phyloP scores from a whole-genome alignment of 495 filamentous ascomycete species.

The Neurospora cerealis region DNA sequence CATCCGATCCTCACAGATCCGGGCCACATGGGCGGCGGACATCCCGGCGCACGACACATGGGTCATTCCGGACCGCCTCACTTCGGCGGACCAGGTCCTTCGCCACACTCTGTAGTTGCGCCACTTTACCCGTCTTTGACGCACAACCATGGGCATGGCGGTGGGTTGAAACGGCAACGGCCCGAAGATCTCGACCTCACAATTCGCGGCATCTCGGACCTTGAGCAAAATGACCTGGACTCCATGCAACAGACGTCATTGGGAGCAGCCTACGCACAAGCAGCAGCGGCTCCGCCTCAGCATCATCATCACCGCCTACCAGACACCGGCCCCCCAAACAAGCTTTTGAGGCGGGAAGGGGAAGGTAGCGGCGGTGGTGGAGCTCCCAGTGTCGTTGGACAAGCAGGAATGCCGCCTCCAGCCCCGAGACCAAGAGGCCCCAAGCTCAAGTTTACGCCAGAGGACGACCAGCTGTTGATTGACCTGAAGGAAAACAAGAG shows the following conservation, averaged over 20 bases:
- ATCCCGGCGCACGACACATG: conserved; percentile 36
- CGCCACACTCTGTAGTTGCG: conserved; percentile 32
- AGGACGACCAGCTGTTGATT: conserved; percentile 75
- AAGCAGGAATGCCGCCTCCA: conserved; percentile 72
- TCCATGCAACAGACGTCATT: conserved; percentile 40
- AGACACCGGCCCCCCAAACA: conserved; percentile 48
- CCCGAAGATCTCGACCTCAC: conserved; percentile 42
- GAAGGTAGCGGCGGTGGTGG: conserved; percentile 35
- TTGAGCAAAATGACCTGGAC: conserved; percentile 38
- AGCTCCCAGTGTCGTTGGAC: conserved; percentile 65
- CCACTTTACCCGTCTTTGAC: conserved; percentile 37
- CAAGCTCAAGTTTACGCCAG: conserved; percentile 82
- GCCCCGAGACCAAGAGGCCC: conserved; percentile 68
- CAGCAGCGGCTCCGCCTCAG: conserved; percentile 30
- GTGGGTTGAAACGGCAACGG: conserved; percentile 35
- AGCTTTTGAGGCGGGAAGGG: conserved; percentile 43
- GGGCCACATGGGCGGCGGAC: conserved; percentile 32
- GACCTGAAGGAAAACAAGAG: conserved; percentile 88
- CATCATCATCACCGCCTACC: conserved; percentile 71
- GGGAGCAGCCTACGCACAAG: conserved; percentile 32
- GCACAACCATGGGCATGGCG: conserved; percentile 28
- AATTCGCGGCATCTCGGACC: conserved; percentile 36
- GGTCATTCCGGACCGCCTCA: conserved; percentile 36
- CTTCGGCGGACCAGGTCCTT: conserved; percentile 29
- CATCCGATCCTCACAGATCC: conserved; percentile 41